These are phyloP conservation scores for Hagleromyces aurorensis DNA, from an alignment of 805 yeast species.

Conservation along the genomic window DNA sequence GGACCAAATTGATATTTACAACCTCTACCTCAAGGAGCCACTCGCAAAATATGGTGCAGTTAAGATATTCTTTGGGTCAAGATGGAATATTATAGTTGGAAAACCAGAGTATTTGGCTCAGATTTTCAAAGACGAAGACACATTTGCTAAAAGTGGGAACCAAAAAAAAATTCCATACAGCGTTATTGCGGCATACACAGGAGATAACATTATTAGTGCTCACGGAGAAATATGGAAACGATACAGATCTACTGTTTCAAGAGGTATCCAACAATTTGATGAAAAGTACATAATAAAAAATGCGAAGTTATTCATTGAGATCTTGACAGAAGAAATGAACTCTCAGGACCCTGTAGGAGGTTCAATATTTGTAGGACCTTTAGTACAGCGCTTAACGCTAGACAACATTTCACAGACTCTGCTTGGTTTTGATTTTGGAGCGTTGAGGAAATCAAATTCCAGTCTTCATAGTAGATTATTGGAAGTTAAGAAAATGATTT, in stretches of 20 bases:
- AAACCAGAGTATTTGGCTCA: constrained; percentile 40
- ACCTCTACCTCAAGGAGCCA: constrained; percentile 36
- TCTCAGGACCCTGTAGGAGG: not conserved
- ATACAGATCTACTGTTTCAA: constrained; percentile 39
- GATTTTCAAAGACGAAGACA: constrained; percentile 41
- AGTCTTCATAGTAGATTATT: constrained; percentile 36
- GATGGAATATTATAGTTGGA: constrained; percentile 52
- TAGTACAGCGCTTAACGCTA: constrained; percentile 40
- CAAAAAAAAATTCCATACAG: constrained; percentile 50
- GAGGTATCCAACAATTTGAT: constrained; percentile 45
- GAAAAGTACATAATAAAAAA: constrained; percentile 34
- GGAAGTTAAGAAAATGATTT: constrained; percentile 43
- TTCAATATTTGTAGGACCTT: constrained; percentile 30
- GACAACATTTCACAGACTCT: constrained; percentile 45
- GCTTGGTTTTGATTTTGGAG: constrained; percentile 41
- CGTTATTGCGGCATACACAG: constrained; percentile 47
- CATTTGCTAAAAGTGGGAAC: constrained; percentile 53
- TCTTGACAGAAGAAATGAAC: constrained; percentile 5
- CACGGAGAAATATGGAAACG: constrained; percentile 45
- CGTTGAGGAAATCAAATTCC: constrained; percentile 28
- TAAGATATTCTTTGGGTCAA: constrained; percentile 49
- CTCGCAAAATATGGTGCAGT: constrained; percentile 50
- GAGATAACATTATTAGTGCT: constrained; percentile 54
- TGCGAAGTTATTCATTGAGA: constrained; percentile 28
- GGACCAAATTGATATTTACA: constrained; percentile 44